phyloP scores from a whole-genome alignment of 1,284 basidiomycete genomes.

The Malassezia restricta region DNA sequence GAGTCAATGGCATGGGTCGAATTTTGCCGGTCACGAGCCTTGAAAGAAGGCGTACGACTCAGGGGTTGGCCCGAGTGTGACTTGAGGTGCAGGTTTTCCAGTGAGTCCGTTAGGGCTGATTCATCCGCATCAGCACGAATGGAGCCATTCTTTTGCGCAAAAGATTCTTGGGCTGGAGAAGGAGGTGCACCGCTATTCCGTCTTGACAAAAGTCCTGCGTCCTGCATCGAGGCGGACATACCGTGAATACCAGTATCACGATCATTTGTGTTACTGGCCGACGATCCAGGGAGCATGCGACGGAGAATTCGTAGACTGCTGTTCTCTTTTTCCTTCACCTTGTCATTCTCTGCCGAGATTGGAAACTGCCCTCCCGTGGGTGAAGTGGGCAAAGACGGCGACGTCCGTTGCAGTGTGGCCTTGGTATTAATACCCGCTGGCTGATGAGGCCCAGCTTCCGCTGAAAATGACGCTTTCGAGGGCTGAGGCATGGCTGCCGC shows the following conservation, averaged over 20 bases:
- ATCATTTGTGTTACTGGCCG: neutral
- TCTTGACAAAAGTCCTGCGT: no score
- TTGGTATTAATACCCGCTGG: no score
- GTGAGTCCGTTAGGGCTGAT: slow-evolving; percentile 16
- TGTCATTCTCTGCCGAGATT: slow-evolving; percentile 10
- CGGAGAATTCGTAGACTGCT: slow-evolving; percentile 36
- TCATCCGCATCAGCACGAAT: slow-evolving; percentile 24
- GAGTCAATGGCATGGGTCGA: slow-evolving; percentile 10
- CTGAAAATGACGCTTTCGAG: no score
- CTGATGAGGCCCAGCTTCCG: no score
- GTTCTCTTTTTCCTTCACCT: slow-evolving; percentile 31
- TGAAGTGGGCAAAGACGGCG: neutral
- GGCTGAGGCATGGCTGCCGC: no score
- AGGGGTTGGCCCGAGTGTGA: slow-evolving; percentile 20
- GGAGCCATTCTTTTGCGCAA: no score
- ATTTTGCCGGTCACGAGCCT: neutral
- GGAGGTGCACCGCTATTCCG: no score
- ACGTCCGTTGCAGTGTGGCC: neutral
- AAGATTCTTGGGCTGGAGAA: no score
- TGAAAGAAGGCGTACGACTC: slow-evolving; percentile 26
- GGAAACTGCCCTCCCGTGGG: neutral
- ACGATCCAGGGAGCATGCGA: slow-evolving; percentile 35
- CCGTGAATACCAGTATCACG: neutral
- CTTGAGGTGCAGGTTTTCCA: slow-evolving; percentile 28
- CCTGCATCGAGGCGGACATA: neutral